Evolutionary conservation across 441 rosid species (phyloP).

Genomic region (Gossypium schwendimanii): DNA sequence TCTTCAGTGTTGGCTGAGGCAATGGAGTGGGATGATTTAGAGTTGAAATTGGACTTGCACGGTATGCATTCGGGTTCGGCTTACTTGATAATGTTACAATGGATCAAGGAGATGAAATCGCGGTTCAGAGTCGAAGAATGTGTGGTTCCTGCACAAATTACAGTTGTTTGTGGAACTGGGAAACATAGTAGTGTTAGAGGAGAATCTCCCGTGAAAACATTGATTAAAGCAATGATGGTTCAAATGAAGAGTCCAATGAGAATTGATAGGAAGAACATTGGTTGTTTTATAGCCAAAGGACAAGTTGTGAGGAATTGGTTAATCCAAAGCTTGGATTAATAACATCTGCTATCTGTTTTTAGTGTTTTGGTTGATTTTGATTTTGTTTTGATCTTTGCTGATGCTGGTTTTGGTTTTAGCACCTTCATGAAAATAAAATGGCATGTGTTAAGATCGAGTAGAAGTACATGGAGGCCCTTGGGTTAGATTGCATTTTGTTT

Average conservation of each 20-base stretch:
- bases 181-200: conserved; percentile 62
- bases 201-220: conserved; percentile 54
- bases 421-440: no score
- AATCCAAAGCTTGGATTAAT: conserved; percentile 3
- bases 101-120: conserved; percentile 54
- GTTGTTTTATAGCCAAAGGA: conserved; percentile 72
- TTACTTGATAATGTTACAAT: conserved; percentile 58
- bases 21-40: conserved; percentile 44
- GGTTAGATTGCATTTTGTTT: no score
- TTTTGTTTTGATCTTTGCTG: not conserved
- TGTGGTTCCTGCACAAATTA: conserved; percentile 48
- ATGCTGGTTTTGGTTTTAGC: not conserved
- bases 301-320: conserved; percentile 61
- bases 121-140: conserved; percentile 30
- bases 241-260: conserved; percentile 52
- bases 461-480: no score
- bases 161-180: conserved; percentile 65
- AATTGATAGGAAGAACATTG: conserved; percentile 57
- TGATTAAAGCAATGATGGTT: conserved; percentile 49
- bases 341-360: not conserved
- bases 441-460: no score
- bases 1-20: conserved; percentile 42
- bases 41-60: conserved; percentile 72
- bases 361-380: not conserved
- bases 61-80: conserved; percentile 71